Base-by-base conservation (phyloP, 2,329 filamentous ascomycete genomes). In the Nemania sp. region DNA sequence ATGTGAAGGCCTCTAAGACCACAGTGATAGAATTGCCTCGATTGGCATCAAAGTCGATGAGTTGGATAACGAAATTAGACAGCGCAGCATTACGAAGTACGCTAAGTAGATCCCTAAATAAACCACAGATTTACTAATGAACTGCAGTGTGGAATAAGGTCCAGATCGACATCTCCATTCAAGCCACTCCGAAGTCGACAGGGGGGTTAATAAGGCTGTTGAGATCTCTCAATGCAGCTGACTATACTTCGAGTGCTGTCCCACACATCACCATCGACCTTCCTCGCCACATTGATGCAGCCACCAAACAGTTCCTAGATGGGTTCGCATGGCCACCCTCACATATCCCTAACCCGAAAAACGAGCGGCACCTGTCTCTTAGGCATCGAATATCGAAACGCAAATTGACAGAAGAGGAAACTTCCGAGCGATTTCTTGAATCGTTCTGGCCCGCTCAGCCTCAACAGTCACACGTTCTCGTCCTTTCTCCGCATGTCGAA, bases 251-350 rank as follows among this genome's bases (percentile, higher is more conserved):
- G 0, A 83, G 91, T 49, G 82, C 86, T 1, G 81, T 87, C 1
- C 94, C 94, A 2, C 89, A 92, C 69, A 82, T 99, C 54, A 97
- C 92, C 1, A 89, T 98, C 57, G 94, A 98, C 76, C 84, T 99
- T 7, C 93, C 94, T 0, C 82, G 88, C 29, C 81, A 88, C 32
- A 82, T 94, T 20, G 93, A 97, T 73, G 78, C 83, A 2, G 84
- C 88, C 2, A 87, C 92, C 5, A 84, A 88, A 59, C 80, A 81
- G 15, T 93, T 90, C 71, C 78, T 97, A 11, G 80, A 87, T 54
- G 78, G 75, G 0, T 93, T 93, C 71, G 81, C 83, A 35, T 96
- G 93, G 91, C 92, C 93, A 55, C 85, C 89, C 13, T 67, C 79
- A 10, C 73, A 77, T 4, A 72, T 77, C 11, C 73, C 78, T 5